Percentiles rank a stretch among this genome's conserved stretches.
Conservation (phyloP, 2,329 filamentous ascomycete species). For the Fusarium brevicatenulatum region DNA sequence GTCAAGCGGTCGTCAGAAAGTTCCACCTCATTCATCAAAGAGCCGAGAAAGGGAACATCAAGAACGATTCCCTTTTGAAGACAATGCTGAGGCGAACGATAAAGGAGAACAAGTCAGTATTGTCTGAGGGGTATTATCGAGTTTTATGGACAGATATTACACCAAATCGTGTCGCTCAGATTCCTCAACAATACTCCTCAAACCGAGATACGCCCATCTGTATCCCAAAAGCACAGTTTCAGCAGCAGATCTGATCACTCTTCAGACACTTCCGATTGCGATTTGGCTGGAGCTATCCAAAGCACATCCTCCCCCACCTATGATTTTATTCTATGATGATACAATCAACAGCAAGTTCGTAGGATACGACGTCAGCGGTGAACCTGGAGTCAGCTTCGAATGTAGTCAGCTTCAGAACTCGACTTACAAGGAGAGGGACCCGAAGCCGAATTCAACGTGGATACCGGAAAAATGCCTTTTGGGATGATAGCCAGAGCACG, state of each 20-base stretch:
- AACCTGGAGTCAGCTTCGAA: neutral
- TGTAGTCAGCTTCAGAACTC: neutral
- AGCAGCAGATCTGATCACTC: too few species aligned
- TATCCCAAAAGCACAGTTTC: too few species aligned
- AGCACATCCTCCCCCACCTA: too few species aligned
- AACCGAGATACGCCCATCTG: too few species aligned
- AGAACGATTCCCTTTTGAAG: neutral
- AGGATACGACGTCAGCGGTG: rapidly evolving
- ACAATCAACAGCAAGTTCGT: neutral
- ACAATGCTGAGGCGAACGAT: neutral
- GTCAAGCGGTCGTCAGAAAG: too few species aligned
- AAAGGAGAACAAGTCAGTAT: rapidly evolving
- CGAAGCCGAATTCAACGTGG: neutral
- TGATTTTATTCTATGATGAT: too few species aligned
- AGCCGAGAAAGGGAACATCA: neutral
- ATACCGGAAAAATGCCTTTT: rapidly evolving
- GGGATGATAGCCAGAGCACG: neutral
- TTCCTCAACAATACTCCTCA: too few species aligned
- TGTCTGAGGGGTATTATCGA: too few species aligned
- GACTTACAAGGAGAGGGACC: too few species aligned
- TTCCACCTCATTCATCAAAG: too few species aligned
- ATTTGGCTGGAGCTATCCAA: too few species aligned
- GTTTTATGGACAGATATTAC: rapidly evolving
- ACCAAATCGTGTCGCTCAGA: neutral
- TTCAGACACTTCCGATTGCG: too few species aligned